A percentile compares a stretch with the other conserved stretches of the same genome.
Conservation (phyloP, 1,284 basidiomycete genomes). For the Heterobasidion parviporum region DNA sequence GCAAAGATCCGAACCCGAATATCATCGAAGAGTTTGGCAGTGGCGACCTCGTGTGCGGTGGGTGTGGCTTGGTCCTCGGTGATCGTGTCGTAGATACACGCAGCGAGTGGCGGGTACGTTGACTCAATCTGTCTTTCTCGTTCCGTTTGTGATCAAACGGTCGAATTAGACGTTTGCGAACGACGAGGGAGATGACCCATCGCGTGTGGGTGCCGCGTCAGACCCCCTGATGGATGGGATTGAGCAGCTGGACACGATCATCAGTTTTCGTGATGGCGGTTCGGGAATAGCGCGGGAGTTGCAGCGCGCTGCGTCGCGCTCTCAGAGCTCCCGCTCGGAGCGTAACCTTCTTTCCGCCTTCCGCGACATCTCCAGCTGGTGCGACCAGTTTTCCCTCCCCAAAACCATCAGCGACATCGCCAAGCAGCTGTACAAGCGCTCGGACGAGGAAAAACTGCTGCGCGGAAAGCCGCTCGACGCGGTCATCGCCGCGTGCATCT, state of each 20-base stretch:
- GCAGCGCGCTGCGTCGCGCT: constrained; percentile 83
- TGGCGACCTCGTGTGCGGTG: constrained; percentile 95
- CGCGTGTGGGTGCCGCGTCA: constrained; percentile 95
- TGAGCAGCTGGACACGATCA: constrained; percentile 90
- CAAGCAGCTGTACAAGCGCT: constrained; percentile 95
- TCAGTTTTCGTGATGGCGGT: constrained; percentile 91
- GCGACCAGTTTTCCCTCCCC: constrained; percentile 91
- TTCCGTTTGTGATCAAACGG: constrained; percentile 10
- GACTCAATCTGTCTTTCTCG: constrained; percentile 12
- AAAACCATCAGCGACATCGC: constrained; percentile 94
- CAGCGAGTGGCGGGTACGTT: constrained; percentile 92
- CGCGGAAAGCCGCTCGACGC: constrained; percentile 90
- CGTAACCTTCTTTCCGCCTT: constrained; percentile 84
- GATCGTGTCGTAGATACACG: constrained; percentile 97
- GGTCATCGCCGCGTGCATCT: constrained; percentile 95
- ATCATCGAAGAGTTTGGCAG: constrained; percentile 97
- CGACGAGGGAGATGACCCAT: constrained; percentile 98
- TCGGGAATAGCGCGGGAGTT: constrained; percentile 89
- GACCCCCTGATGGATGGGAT: constrained; percentile 92
- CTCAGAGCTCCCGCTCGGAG: constrained; percentile 70
- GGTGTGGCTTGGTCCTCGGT: constrained; percentile 92
- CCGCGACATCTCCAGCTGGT: constrained; percentile 88
- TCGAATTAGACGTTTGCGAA: constrained; percentile 88
- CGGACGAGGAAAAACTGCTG: constrained; percentile 90
- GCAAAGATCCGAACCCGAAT: constrained; percentile 86